phyloP scores from a whole-genome alignment of 164 flowering plant species.

The Buxus sempervirens region DNA sequence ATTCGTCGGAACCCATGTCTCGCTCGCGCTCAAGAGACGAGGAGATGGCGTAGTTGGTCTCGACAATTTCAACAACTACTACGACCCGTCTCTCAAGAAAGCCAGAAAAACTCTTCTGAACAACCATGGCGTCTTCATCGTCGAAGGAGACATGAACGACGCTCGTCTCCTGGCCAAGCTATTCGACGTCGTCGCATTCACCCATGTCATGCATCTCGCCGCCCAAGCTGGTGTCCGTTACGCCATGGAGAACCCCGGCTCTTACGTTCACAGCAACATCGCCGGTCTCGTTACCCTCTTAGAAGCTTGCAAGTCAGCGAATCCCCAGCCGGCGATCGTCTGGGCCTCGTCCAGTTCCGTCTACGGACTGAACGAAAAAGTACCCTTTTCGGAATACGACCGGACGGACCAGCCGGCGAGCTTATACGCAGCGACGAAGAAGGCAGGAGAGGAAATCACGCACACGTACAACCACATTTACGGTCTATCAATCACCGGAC shows the following conservation, averaged over 20 bases:
- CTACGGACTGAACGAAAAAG: slow-evolving; percentile 65
- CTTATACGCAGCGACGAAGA: slow-evolving; percentile 76
- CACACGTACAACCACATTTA: slow-evolving; percentile 57
- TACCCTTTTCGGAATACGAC: slow-evolving; percentile 69
- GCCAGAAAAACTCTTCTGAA: slow-evolving; percentile 40
- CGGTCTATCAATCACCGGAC: slow-evolving; percentile 54
- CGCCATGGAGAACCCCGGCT: slow-evolving; percentile 76
- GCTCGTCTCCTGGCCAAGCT: slow-evolving; percentile 43
- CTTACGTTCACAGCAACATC: slow-evolving; percentile 73
- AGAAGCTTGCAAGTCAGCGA: slow-evolving; percentile 60
- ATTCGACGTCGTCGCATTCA: slow-evolving; percentile 62
- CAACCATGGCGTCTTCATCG: slow-evolving; percentile 43
- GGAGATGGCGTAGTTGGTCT: slow-evolving; percentile 86
- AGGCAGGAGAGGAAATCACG: slow-evolving; percentile 67
- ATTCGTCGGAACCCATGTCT: slow-evolving; percentile 64
- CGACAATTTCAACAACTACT: slow-evolving; percentile 74
- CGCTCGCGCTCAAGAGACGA: slow-evolving; percentile 56
- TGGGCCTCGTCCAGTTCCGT: slow-evolving; percentile 90
- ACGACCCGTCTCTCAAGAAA: slow-evolving; percentile 62
- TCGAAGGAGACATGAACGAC: slow-evolving; percentile 75
- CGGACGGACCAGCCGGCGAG: slow-evolving; percentile 75
- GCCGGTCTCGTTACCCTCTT: slow-evolving; percentile 68
- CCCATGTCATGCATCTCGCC: slow-evolving; percentile 66
- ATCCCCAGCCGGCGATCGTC: slow-evolving; percentile 68
- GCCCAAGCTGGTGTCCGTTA: slow-evolving; percentile 55